These are phyloP conservation scores for Populus hybrid DNA, from an alignment of 441 rosid species.

Conservation along the genomic window DNA sequence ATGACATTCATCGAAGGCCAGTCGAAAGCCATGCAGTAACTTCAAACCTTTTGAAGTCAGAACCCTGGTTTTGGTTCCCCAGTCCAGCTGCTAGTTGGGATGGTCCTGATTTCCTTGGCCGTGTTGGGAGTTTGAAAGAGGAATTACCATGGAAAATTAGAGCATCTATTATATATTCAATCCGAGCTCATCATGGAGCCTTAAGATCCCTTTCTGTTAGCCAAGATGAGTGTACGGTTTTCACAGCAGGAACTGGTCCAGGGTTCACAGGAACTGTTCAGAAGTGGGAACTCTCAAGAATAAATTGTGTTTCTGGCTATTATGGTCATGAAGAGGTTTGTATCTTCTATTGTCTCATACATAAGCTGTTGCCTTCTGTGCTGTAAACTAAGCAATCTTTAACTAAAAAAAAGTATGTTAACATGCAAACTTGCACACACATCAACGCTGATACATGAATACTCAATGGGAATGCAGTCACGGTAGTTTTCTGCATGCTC, in stretches of 20 bases:
- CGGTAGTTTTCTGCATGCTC: not conserved
- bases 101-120: conserved; percentile 75
- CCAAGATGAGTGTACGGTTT: conserved; percentile 77
- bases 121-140: conserved; percentile 69
- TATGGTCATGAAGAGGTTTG: conserved; percentile 97
- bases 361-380: conserved; percentile 4
- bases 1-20: conserved; percentile 27
- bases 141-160: conserved; percentile 85
- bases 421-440: not conserved
- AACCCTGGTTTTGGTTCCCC: conserved; percentile 97
- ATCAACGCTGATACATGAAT: not conserved
- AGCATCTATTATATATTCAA: conserved; percentile 73
- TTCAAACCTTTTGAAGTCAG: conserved; percentile 47
- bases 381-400: not conserved
- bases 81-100: conserved; percentile 87
- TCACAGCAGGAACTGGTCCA: conserved; percentile 86
- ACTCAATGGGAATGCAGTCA: not conserved
- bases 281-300: conserved; percentile 88
- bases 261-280: conserved; percentile 92
- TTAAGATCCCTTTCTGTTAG: conserved; percentile 78
- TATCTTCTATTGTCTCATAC: conserved; percentile 19
- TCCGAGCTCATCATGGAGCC: conserved; percentile 85
- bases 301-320: conserved; percentile 75
- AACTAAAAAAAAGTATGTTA: not conserved
- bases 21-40: conserved; percentile 38